These are phyloP conservation scores for Didymella arachidicola DNA, from an alignment of 2,329 filamentous ascomycete species.

Conservation along the genomic window DNA sequence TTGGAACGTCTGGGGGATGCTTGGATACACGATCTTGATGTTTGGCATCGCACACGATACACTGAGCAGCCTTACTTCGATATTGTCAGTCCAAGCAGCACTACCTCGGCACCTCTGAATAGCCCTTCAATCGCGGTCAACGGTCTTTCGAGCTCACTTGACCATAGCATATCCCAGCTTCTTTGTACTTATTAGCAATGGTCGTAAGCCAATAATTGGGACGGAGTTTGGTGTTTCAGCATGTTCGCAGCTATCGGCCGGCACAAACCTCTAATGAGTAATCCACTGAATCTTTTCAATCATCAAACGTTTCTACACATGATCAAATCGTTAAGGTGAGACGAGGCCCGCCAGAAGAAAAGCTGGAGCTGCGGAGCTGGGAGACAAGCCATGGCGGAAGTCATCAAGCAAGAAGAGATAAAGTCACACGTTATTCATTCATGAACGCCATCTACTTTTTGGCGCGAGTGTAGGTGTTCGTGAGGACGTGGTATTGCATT, in stretches of 20 bases:
- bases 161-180: slow-evolving; percentile 3
- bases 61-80: not conserved
- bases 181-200: slow-evolving; percentile 13
- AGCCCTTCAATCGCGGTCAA: not conserved
- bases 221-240: not conserved
- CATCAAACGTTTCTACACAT: not conserved
- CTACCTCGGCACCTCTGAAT: not conserved
- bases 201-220: slow-evolving; percentile 4
- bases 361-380: not conserved
- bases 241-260: not conserved
- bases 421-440: not conserved
- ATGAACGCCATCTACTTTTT: not conserved
- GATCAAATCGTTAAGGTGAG: not conserved
- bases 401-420: not conserved
- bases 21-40: slow-evolving; percentile 15
- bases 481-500: slow-evolving; percentile 49
- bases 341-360: not conserved
- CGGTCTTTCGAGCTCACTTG: not conserved
- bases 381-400: not conserved
- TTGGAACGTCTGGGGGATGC: slow-evolving; percentile 14
- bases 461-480: slow-evolving; percentile 22
- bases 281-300: not conserved
- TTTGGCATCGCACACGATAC: slow-evolving; percentile 8
- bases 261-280: slow-evolving; percentile 8
- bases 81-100: slow-evolving; percentile 6